Conservation (phyloP, 1,139 yeast species). For the Diutina mesorugosa region DNA sequence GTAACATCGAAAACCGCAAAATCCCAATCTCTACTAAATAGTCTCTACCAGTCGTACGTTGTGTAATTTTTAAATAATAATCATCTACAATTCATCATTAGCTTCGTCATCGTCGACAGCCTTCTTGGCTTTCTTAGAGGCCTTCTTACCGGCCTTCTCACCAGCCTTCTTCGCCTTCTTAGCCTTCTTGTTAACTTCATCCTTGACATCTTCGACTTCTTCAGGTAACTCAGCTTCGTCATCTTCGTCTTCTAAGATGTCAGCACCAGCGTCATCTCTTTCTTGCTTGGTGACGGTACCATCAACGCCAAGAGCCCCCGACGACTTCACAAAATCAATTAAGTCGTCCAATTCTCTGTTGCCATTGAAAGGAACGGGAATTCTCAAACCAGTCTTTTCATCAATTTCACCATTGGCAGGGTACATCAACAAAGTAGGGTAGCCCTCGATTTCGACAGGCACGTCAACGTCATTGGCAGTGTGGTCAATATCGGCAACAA, state of each 20-base stretch:
- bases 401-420: conserved; percentile 79
- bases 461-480: conserved; percentile 80
- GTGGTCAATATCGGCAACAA: conserved; percentile 82
- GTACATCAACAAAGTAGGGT: conserved; percentile 85
- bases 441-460: conserved; percentile 57
- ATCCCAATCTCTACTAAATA: too few species aligned
- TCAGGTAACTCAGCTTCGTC: background rate
- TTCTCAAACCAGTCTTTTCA: conserved; percentile 35
- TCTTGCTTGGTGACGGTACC: conserved; percentile 9
- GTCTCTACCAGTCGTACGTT: background rate
- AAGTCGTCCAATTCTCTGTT: conserved; percentile 67
- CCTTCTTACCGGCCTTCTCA: background rate
- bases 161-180: background rate
- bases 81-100: conserved; percentile 2
- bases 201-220: background rate
- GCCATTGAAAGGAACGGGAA: conserved; percentile 59
- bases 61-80: too few species aligned
- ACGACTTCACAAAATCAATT: conserved; percentile 57
- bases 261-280: background rate
- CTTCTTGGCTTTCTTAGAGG: conserved; percentile 9
- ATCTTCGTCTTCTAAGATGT: background rate
- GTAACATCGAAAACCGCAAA: too few species aligned
- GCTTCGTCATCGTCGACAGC: conserved; percentile 4
- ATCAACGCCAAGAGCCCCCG: conserved; percentile 42
- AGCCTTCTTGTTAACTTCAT: background rate